Base-by-base conservation (phyloP, 2,329 filamentous ascomycete species). In the Talaromyces albobiverticillius region DNA sequence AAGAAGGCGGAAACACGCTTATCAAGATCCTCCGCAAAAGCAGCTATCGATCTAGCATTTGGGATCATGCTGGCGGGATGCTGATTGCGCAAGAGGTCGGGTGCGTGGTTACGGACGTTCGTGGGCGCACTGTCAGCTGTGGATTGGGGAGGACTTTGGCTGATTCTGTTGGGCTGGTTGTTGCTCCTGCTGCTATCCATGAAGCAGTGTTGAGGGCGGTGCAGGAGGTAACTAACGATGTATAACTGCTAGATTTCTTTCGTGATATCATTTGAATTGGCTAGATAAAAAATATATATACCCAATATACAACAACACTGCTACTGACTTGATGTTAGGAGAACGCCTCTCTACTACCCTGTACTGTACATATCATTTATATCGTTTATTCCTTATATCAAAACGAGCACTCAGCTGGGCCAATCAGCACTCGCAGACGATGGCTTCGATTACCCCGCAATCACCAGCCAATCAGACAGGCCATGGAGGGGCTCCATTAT, bases 11-110 rank as follows among this genome's bases (percentile, higher is more conserved):
- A 25, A 76, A 79, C 59, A 72, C 78, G 23, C 71, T 79, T 62
- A 61, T 82, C 14, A 76, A 79, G 41, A 74, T 80, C 23, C 76
- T 78, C 8, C 69, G 68, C 51, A 71, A 71, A 3, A 59, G 67
- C 29, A 64, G 67, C 8, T 72, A 79, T 57, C 76, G 72, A 29
- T 78, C 76, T 1, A 74, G 75, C 54, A 68, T 80, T n/a, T 82
- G 79, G 79, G 80, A 82, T 62, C 80, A 82, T 64, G 77, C 77
- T 1, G 79, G 79, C 4, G 79, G 79, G 0, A 75, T 79, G 60
- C 62, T 82, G 23, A 71, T 82, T 41, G 77, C 72, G 51, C 64
- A 76, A 53, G 80, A 82, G 61, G 70, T 75, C 1, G 80, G 80
- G 6, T 77, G 76, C 8, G 67, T 71, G 46, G 73, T 82, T 22